Evolutionary conservation across 2,329 filamentous ascomycete genomes (phyloP), one percentile per base, ranked within the genome.

Genomic region (Fusarium tricinctum): DNA sequence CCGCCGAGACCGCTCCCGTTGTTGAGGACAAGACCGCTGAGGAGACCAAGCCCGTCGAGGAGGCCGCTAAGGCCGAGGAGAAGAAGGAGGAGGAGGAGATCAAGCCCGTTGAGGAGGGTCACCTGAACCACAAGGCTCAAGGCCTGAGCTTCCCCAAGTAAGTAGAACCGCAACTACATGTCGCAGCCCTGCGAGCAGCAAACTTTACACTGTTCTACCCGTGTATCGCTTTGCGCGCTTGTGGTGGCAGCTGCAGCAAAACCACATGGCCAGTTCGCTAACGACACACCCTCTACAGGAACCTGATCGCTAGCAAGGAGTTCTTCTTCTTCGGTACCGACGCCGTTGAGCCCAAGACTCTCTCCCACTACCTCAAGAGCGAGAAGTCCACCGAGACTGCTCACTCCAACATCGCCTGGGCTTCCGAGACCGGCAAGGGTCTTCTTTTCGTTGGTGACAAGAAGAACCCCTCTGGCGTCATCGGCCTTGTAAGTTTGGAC

Each of bases 361-460:
- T 97, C 58, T 81, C 85, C 72, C 83, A 86, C 74, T 97, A 95
- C 85, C 86, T 97, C 74, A 93, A 94, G 82, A 90, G 89, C 76
- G 94, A 97, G 88, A 97, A 97, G 90, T 86, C 90, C 58, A 86
- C 90, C 54, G 85, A 87, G 66, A 81, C 90, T 71, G 91, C 92
- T 65, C 91, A 97, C 83, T 87, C 92, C 71, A 91, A 91, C 74
- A 91, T 89, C 73, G 92, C 96, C 35, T 97, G 96, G 93, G 93
- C 95, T 68, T 90, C 89, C 73, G 89, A 97, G 86, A 97, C 95
- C 62, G 95, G 95, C 80, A 97, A 97, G 86, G 96, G 96, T 77
- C 91, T 98, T 20, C 85, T 98, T 42, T 97, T 97, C 87, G 92
- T 93, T 81, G 91, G 91, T 76, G 92, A 97, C 82, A 97, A 97